These are phyloP conservation scores for Ilex aquifolium DNA, from an alignment of 257 asterid species.

Conservation along the genomic window DNA sequence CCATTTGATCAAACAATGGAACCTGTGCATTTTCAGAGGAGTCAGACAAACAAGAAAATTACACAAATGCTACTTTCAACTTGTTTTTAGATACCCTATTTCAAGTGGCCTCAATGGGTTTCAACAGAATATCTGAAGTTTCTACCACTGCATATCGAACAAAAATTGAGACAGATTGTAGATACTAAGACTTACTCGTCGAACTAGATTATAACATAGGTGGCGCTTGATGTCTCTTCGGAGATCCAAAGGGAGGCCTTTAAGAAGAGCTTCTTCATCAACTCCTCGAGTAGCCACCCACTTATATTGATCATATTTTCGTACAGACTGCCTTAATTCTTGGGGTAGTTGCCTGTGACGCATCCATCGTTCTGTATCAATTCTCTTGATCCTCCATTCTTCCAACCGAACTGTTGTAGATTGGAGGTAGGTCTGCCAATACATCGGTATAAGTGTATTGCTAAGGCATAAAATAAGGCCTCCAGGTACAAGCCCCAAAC, in stretches of 20 bases:
- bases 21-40: background rate
- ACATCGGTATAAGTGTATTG: background rate
- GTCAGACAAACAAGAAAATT: background rate
- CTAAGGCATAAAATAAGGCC: too few species aligned
- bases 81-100: too few species aligned
- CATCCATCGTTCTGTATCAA: slow-evolving; percentile 97
- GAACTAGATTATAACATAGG: slow-evolving; percentile 86
- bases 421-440: slow-evolving; percentile 83
- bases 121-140: too few species aligned
- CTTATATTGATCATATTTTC: slow-evolving; percentile 89
- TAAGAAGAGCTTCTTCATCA: slow-evolving; percentile 71
- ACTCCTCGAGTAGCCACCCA: slow-evolving; percentile 97
- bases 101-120: too few species aligned
- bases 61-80: too few species aligned
- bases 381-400: slow-evolving; percentile 89
- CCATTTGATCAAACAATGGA: background rate
- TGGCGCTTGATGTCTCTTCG: slow-evolving; percentile 95
- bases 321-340: slow-evolving; percentile 71
- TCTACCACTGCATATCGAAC: too few species aligned
- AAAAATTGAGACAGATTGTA: too few species aligned
- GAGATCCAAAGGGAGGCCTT: slow-evolving; percentile 88
- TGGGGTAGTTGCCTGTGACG: slow-evolving; percentile 93
- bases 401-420: slow-evolving; percentile 87
- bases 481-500: too few species aligned
- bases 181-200: slow-evolving; percentile 50